Base-by-base conservation (phyloP, 495 filamentous ascomycete species). In the Parathielavia appendiculata region DNA sequence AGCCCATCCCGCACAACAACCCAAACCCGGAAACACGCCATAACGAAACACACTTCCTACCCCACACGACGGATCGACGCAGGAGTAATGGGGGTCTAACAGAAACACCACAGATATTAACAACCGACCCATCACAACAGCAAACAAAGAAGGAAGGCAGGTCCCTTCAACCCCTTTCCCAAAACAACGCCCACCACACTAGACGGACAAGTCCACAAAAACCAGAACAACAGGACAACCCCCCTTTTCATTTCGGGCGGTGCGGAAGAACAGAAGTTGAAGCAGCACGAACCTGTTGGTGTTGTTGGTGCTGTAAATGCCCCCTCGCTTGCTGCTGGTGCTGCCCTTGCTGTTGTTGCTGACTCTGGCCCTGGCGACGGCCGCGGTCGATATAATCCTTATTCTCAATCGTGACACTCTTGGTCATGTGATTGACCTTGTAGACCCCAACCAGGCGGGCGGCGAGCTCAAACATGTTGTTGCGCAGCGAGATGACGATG, bases 361-460 rank as follows among this genome's bases (percentile, higher is more conserved):
- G 38, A 16, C 17, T 17, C 13, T 44, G 43, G 49, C 51, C 51
- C 16, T 14, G 56, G 26, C 26, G 26, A 6, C 26, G 26, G 26
- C 26, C 26, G 26, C 26, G 26, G 26, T 30, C 26, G 16, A 71
- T 43, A 54, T 92, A 96, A 67, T 96, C 89, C 58, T 78, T 80
- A 71, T 96, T 96, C 70, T 96, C 90, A 46, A 96, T 91, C n/a
- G 91, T 93, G 4, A 96, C 90, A 67, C 88, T 92, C 83, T 95
- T 96, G 43, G 91, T 96, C 93, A 97, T 98, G 73, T 98, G 93
- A 74, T 97, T 97, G 69, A 98, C 93, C 76, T 98, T 98, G 74
- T 98, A 98, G 47, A 98, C 92, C 48, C 93, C 93, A 7, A 98
- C 90, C 39, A 98, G 80, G 50, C 93, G 80, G 45, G 91, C 84